Conservation (phyloP, 108 stramenopile genomes). For the Cyclotella atomus region DNA sequence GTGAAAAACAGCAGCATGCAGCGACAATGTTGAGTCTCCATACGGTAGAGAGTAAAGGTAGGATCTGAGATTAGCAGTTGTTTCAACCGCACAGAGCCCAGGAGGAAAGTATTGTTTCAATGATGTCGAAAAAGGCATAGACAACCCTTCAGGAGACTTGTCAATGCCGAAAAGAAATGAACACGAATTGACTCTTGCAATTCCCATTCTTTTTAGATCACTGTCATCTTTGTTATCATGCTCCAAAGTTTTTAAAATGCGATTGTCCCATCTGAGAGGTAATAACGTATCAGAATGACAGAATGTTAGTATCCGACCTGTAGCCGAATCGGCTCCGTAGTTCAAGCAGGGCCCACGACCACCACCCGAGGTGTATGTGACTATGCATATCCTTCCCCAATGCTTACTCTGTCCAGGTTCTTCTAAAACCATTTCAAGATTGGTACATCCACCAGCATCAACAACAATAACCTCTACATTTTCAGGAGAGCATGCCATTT, state of each 20-base stretch:
- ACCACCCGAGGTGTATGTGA: conserved; percentile 55
- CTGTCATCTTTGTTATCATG: conserved; percentile 16
- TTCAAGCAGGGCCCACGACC: conserved; percentile 86
- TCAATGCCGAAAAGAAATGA: conserved; percentile 83
- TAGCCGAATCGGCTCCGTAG: conserved; percentile 66
- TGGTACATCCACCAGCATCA: conserved; percentile 57
- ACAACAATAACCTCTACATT: conserved; percentile 64
- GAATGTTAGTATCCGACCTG: conserved; percentile 72
- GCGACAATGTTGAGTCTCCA: conserved; percentile 83
- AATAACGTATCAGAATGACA: conserved; percentile 79
- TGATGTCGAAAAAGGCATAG: conserved; percentile 29
- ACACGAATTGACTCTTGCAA: conserved; percentile 52
- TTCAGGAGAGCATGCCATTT: conserved; percentile 28
- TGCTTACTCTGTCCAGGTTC: conserved; percentile 4
- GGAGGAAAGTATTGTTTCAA: conserved; percentile 42
- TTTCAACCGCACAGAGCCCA: conserved; percentile 65
- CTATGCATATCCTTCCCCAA: conserved; percentile 48
- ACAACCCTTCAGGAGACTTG: conserved; percentile 49
- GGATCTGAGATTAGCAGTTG: conserved; percentile 63
- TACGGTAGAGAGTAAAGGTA: conserved; percentile 77
- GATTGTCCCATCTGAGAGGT: conserved; percentile 61
- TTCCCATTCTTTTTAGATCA: conserved; percentile 2
- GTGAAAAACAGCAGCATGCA: conserved; percentile 69
- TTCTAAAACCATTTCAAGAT: conserved; percentile 35
- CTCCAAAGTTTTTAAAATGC: conserved; percentile 40